phyloP scores from a whole-genome alignment of 306 rosid species.

The Fragaria ananassa region DNA sequence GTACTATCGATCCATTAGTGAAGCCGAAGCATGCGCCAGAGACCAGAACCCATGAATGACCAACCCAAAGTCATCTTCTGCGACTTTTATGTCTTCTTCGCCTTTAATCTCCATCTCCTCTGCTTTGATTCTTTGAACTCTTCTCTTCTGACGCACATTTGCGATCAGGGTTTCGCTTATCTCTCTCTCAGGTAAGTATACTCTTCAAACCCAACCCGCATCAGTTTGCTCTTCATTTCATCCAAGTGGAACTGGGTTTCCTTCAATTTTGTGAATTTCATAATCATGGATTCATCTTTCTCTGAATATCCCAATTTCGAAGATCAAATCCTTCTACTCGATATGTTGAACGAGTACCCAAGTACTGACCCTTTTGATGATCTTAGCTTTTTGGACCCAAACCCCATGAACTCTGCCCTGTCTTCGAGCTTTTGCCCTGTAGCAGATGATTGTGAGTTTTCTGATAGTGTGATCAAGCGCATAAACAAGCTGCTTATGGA shows the following conservation, averaged over 20 bases:
- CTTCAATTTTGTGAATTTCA: background rate
- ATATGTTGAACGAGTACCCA: slow-evolving; percentile 24
- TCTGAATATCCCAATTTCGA: slow-evolving; percentile 10
- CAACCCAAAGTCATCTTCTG: no score
- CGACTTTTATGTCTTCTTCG: no score
- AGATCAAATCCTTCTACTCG: slow-evolving; percentile 8
- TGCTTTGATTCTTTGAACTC: background rate
- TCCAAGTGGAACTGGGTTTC: background rate
- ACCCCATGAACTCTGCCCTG: background rate
- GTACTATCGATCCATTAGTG: no score
- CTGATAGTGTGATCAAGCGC: slow-evolving; percentile 34
- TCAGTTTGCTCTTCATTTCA: no score
- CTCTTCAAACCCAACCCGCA: background rate
- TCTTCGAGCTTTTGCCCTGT: slow-evolving; percentile 8
- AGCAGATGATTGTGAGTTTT: slow-evolving; percentile 41
- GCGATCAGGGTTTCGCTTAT: background rate
- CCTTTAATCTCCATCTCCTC: background rate
- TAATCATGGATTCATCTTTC: slow-evolving; percentile 34
- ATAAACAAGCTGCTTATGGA: slow-evolving; percentile 56
- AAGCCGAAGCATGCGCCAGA: no score
- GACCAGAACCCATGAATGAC: no score
- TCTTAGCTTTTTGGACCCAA: slow-evolving; percentile 17
- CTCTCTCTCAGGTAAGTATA: slow-evolving; percentile 10
- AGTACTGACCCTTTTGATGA: slow-evolving; percentile 9
- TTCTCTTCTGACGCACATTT: background rate